Conservation (phyloP, 2,329 filamentous ascomycete genomes). For the Aureobasidium sp. region DNA sequence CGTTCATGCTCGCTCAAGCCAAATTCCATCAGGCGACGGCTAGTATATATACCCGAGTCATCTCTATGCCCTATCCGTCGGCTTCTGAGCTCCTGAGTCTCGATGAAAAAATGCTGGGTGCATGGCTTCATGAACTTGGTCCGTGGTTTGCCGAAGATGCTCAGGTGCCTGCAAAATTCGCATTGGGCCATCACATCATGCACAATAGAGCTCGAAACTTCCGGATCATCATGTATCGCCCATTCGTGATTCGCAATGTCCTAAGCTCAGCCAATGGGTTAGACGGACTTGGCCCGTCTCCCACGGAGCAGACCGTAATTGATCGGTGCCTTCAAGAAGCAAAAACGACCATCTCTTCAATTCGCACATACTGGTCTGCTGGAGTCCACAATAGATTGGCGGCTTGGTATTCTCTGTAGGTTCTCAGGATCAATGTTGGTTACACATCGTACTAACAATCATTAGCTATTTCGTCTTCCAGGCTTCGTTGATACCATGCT, state of each 20-base stretch:
- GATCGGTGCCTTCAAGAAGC: constrained; percentile 37
- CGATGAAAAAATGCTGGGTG: constrained; percentile 34
- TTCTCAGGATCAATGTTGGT: neutral
- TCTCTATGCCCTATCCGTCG: constrained; percentile 38
- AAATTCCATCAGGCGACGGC: constrained; percentile 40
- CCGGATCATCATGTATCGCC: constrained; percentile 43
- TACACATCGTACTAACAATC: neutral
- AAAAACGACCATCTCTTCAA: constrained; percentile 34
- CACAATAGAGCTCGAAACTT: constrained; percentile 40
- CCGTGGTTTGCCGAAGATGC: constrained; percentile 31
- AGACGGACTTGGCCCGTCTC: neutral
- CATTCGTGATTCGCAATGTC: constrained; percentile 37
- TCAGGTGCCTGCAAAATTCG: constrained; percentile 31
- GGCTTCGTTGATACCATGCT: constrained; percentile 41
- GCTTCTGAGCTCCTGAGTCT: constrained; percentile 36
- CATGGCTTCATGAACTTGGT: constrained; percentile 34
- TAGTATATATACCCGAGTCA: constrained; percentile 40
- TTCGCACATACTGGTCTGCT: constrained; percentile 33
- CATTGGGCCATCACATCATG: constrained; percentile 37
- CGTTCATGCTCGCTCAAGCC: constrained; percentile 38
- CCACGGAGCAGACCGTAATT: constrained; percentile 22
- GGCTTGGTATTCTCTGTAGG: constrained; percentile 39
- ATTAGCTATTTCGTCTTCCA: constrained; percentile 42
- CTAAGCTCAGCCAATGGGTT: neutral
- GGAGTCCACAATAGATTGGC: constrained; percentile 34